Base-by-base conservation (phyloP, 805 yeast genomes). In the Hanseniaspora pseudoguilliermondii region DNA sequence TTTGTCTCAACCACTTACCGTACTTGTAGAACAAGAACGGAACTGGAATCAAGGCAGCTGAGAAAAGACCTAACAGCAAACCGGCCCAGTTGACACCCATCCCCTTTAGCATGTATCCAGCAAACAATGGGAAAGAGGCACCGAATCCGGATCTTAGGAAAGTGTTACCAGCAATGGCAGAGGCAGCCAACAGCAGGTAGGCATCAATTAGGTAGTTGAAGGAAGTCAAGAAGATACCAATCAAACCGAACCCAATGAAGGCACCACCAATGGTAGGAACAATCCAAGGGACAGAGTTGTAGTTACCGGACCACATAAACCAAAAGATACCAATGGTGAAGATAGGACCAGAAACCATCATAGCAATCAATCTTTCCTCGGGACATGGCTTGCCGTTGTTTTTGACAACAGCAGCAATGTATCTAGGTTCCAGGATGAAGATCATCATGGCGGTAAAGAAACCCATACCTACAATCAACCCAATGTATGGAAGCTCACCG, bases 221-320 rank as follows among this genome's bases (percentile, higher is more conserved):
- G 29, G 84, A 76, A 11, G 88, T 80, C 60, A 83, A 71, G 72
- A 86, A 86, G 57, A 86, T 79, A 44, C 80, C 73, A 59, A 83
- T 71, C 57, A 84, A 69, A 40, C 91, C 95, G 59, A 76, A 78
- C 13, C 89, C 90, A 40, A 79, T 75, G 63, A 82, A 75, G 3
- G 77, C 58, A 59, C 86, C 84, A 32, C 86, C 80, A 32, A 79
- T 69, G 2, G 84, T 77, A 42, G 95, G 93, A n/a, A 79, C 86
- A 62, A 81, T 82, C 91, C 91, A 89, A 65, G 83, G 95, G 40
- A 86, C 79, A 44, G 69, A 69, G 38, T 82, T 68, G 68, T 82
- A 89, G 60, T 79, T 77, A 65, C 95, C 96, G 10, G 91, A 73
- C 96, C 96, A 89, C 57, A 86, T 79, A 67, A 89, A 75, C 95